Percentiles rank a stretch among this genome's conserved stretches.
phyloP scores from a whole-genome alignment of 192 early-diverging fungal species.

The Podila epigama region DNA sequence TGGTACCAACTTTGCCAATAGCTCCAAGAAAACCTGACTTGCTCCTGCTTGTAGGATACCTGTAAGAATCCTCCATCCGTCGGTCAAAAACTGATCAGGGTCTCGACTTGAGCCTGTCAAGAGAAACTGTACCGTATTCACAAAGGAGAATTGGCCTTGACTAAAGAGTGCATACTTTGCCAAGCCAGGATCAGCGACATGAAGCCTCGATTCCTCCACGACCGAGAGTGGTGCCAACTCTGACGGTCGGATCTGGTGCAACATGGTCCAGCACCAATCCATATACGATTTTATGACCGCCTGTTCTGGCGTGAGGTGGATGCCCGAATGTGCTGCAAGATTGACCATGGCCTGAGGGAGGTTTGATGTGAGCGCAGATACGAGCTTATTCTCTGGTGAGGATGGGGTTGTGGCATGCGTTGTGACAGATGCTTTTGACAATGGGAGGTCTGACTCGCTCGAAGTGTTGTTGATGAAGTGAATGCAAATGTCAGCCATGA shows the following conservation, averaged over 20 bases:
- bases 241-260: slow-evolving; percentile 35
- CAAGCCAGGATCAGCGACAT: slow-evolving; percentile 30
- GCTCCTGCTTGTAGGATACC: slow-evolving; percentile 43
- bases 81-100: slow-evolving; percentile 47
- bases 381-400: slow-evolving; percentile 13
- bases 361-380: slow-evolving; percentile 16
- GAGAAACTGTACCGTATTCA: slow-evolving; percentile 49
- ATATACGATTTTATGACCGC: slow-evolving; percentile 36
- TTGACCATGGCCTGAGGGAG: slow-evolving; percentile 35
- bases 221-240: slow-evolving; percentile 19
- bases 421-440: not conserved
- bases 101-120: slow-evolving; percentile 51
- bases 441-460: not conserved
- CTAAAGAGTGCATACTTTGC: slow-evolving; percentile 30
- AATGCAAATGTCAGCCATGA: slow-evolving; percentile 21
- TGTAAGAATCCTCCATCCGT: slow-evolving; percentile 54
- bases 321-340: slow-evolving; percentile 33
- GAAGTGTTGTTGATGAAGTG: slow-evolving; percentile 7
- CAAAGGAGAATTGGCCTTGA: slow-evolving; percentile 42
- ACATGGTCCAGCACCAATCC: slow-evolving; percentile 55
- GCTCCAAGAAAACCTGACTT: slow-evolving; percentile 13
- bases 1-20: slow-evolving; percentile 33
- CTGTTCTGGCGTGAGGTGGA: slow-evolving; percentile 33
- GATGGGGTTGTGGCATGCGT: not conserved
- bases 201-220: slow-evolving; percentile 23